phyloP scores from a whole-genome alignment of 2,329 filamentous ascomycete species.

The Penicillium sp. region DNA sequence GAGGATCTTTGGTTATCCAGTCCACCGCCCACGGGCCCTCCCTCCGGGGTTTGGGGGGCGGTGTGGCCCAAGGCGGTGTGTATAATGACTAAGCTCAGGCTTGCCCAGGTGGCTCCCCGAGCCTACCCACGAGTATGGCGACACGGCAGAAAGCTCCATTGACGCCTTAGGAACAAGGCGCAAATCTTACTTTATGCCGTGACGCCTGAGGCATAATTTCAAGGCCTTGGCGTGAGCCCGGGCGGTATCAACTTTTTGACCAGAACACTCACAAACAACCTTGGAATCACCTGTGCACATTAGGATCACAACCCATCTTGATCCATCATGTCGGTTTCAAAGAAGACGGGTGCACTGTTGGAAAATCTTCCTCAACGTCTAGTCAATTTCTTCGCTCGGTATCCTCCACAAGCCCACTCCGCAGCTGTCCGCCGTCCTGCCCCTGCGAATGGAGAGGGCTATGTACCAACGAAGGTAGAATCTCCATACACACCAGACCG shows the following conservation, averaged over 20 bases:
- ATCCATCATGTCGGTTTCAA: slow-evolving; percentile 22
- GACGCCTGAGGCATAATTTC: not conserved
- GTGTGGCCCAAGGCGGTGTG: not conserved
- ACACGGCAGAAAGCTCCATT: not conserved
- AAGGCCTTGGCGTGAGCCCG: not conserved
- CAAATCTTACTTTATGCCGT: not conserved
- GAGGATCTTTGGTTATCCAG: not conserved
- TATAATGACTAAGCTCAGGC: no score
- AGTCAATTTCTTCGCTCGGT: slow-evolving; percentile 83
- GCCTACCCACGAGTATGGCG: no score
- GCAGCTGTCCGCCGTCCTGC: slow-evolving; percentile 38
- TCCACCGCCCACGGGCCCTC: not conserved
- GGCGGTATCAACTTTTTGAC: slow-evolving; percentile 14
- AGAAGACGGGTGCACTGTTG: slow-evolving; percentile 13
- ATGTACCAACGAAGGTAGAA: slow-evolving; percentile 27
- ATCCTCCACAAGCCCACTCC: slow-evolving; percentile 66
- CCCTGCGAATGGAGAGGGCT: slow-evolving; percentile 24
- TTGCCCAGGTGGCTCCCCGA: no score
- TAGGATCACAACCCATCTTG: slow-evolving; percentile 11
- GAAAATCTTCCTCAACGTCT: slow-evolving; percentile 68
- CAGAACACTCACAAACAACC: not conserved
- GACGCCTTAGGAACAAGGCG: not conserved
- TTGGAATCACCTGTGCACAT: not conserved
- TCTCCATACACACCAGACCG: slow-evolving; percentile 44
- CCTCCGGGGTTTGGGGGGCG: not conserved